Percentiles rank a stretch among this genome's conserved stretches.
phyloP scores from a whole-genome alignment of 2,329 filamentous ascomycete species.

The Cercospora canescens region DNA sequence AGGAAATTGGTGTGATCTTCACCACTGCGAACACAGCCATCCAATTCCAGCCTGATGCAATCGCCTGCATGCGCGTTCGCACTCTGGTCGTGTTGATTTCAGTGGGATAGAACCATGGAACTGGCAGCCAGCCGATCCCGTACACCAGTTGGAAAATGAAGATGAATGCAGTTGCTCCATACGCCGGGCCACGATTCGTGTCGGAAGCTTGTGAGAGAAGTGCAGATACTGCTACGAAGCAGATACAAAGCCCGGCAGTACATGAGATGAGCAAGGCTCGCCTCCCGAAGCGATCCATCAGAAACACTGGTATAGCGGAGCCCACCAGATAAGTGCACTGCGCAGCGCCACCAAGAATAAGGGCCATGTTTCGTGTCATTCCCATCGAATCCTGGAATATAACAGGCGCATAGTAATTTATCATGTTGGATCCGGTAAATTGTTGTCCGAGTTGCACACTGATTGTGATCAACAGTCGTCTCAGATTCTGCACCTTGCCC shows the following conservation, averaged over 20 bases:
- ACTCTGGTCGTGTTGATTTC: constrained; percentile 36
- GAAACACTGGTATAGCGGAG: constrained; percentile 48
- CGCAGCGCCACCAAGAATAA: constrained; percentile 37
- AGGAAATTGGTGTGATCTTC: constrained; percentile 30
- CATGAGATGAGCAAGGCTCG: constrained; percentile 44
- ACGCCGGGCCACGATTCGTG: constrained; percentile 32
- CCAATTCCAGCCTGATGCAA: constrained; percentile 9
- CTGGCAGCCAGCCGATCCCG: constrained; percentile 53
- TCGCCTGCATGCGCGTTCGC: background rate
- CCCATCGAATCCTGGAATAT: constrained; percentile 54
- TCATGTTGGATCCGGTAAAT: constrained; percentile 52
- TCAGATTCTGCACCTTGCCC: constrained; percentile 66
- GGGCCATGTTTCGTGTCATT: constrained; percentile 41
- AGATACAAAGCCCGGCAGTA: constrained; percentile 53
- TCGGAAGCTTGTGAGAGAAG: constrained; percentile 40
- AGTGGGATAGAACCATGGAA: constrained; percentile 36
- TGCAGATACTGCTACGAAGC: constrained; percentile 50
- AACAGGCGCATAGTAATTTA: constrained; percentile 47
- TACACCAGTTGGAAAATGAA: constrained; percentile 72
- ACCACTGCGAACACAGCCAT: constrained; percentile 29
- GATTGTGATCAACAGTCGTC: constrained; percentile 62
- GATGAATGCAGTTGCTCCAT: constrained; percentile 59
- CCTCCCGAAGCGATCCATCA: constrained; percentile 62
- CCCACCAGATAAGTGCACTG: background rate
- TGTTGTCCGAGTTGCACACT: constrained; percentile 65